Evolutionary conservation across 805 yeast genomes (phyloP).

Genomic region (Kodamaea kakaduensis): DNA sequence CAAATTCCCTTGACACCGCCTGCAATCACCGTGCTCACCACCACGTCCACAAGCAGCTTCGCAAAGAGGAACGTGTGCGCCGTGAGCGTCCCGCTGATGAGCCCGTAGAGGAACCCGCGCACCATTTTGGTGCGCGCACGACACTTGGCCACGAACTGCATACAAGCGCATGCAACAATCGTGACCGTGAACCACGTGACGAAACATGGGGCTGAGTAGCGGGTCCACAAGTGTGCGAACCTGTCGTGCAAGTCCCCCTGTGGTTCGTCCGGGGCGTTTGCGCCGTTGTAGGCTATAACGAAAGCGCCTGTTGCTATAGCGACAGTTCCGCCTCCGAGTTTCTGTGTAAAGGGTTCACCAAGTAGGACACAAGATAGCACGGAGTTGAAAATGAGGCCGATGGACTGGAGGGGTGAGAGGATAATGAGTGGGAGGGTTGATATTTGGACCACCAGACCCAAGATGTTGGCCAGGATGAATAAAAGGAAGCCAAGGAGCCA

Average conservation of each 20-base stretch:
- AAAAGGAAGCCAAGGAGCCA: slow-evolving; percentile 75
- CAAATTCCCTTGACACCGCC: slow-evolving; percentile 10
- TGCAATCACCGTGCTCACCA: slow-evolving; percentile 42
- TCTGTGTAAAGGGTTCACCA: slow-evolving; percentile 60
- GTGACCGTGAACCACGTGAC: slow-evolving; percentile 52
- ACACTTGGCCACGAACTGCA: slow-evolving; percentile 22
- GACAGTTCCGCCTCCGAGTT: slow-evolving; percentile 59
- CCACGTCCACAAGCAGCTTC: slow-evolving; percentile 73
- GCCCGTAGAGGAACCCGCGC: slow-evolving; percentile 59
- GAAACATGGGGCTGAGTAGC: slow-evolving; percentile 42
- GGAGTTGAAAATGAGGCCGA: slow-evolving; percentile 84
- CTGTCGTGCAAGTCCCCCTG: slow-evolving; percentile 20
- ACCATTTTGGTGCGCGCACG: neutral
- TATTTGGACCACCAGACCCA: slow-evolving; percentile 81
- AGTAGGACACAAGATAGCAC: slow-evolving; percentile 60
- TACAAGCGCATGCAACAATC: slow-evolving; percentile 23
- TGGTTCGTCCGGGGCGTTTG: slow-evolving; percentile 31
- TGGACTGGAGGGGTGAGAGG: slow-evolving; percentile 77
- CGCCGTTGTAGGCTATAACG: slow-evolving; percentile 70
- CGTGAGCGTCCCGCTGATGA: slow-evolving; percentile 69
- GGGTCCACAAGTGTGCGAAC: slow-evolving; percentile 39
- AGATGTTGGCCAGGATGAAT: slow-evolving; percentile 67
- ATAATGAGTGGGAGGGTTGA: slow-evolving; percentile 79
- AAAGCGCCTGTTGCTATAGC: slow-evolving; percentile 72
- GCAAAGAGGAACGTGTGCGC: slow-evolving; percentile 85